Evolutionary conservation across 495 filamentous ascomycete species (phyloP), one percentile per base, ranked within the genome.

Genomic region (Talaromyces stipitatus): DNA sequence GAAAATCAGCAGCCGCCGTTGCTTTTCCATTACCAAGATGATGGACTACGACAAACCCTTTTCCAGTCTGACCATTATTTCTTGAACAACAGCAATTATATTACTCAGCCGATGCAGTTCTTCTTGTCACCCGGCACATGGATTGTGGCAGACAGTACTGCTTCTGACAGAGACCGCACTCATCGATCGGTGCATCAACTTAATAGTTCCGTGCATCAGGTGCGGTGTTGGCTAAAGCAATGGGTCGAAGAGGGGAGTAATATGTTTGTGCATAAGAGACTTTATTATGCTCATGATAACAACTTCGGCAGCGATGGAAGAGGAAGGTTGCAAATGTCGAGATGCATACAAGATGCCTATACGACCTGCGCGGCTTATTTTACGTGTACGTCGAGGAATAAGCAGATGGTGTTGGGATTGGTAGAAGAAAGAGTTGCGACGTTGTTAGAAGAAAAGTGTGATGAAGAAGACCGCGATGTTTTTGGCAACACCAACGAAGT

Each of bases 391-490:
- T 33, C 26, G 14, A 41, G 14, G 8, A 55, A 51, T 57, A 50
- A n/a, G 18, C 14, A 45, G 16, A 32, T 50, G 55, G 18, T 51
- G 12, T n/a, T 50, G 33, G 12, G 43, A 9, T 51, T 57, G 36
- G 14, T 57, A 1, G 55, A 57, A 32, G 24, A 51, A 12, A 27
- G 55, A 22, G 55, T 14, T 16, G 60, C 10, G 6, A 28, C 36
- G 10, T 26, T 56, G 8, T 16, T 41, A 16, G 22, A 67, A 69
- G 47, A 78, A 74, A 41, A 79, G 72, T 60, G 52, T 64, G 0
- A 55, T 38, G 12, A 45, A 33, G 52, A 55, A 6, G 20, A 51
- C 12, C 22, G 2, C 9, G 18, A 50, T 23, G 14, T n/a, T 33
- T 12, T 12, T 48, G 45, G 12, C 45, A 6, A 48, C 5, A 10